Conservation (phyloP, 2,329 filamentous ascomycete species). For the Venturia oleaginea region DNA sequence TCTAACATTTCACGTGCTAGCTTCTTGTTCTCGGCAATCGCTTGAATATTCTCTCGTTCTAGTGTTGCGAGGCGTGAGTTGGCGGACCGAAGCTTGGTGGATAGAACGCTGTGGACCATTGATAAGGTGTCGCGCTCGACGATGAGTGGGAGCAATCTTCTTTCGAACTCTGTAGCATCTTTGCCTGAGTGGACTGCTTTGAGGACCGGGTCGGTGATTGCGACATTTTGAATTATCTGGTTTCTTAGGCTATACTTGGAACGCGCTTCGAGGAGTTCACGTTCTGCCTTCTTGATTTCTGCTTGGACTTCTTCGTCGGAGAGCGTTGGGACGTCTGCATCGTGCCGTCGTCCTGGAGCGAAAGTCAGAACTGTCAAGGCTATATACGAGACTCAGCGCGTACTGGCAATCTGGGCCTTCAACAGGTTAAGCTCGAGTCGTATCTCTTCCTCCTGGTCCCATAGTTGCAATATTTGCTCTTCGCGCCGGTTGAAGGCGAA, state of each 20-base stretch:
- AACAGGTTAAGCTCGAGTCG: conserved; percentile 64
- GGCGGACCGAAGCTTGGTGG: not conserved
- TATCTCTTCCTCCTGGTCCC: conserved; percentile 62
- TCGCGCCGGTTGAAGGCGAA: conserved; percentile 59
- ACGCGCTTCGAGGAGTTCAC: conserved; percentile 59
- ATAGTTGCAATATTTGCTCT: conserved; percentile 55
- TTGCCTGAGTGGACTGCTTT: conserved; percentile 66
- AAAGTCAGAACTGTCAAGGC: not conserved
- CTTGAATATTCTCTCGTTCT: conserved; percentile 29
- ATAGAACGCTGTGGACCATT: conserved; percentile 28
- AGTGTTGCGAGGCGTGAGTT: not conserved
- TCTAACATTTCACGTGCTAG: conserved; percentile 42
- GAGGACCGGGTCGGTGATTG: conserved; percentile 66
- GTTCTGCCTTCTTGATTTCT: conserved; percentile 46
- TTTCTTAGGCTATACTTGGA: conserved; percentile 61
- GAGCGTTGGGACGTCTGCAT: conserved; percentile 10
- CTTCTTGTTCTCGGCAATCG: conserved; percentile 49
- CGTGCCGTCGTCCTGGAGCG: not conserved
- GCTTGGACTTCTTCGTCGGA: conserved; percentile 45
- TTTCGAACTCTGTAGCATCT: conserved; percentile 56
- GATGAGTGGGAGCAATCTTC: conserved; percentile 58
- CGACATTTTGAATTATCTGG: conserved; percentile 57
- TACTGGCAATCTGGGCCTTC: conserved; percentile 28
- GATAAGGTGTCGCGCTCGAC: conserved; percentile 59
- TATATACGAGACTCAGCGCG: not conserved